Evolutionary conservation across 2,329 filamentous ascomycete species (phyloP).

Genomic region (Paraphaeosphaeria sporulosa): DNA sequence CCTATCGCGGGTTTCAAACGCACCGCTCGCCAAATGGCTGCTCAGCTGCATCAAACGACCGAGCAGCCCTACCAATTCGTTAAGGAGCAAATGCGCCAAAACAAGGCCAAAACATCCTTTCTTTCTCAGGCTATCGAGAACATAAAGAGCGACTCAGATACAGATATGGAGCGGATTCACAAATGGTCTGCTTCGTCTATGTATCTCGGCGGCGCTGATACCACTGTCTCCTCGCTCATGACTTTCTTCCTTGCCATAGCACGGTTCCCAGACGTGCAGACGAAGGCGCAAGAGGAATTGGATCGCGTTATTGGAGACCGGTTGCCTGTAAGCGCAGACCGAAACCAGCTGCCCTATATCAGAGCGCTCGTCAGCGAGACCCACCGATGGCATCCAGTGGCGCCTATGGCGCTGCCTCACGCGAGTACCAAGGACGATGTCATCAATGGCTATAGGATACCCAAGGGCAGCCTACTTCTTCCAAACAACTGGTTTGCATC

Average conservation of each 20-base stretch:
- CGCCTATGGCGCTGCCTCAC: conserved; percentile 44
- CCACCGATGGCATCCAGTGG: conserved; percentile 50
- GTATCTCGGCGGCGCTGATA: conserved; percentile 55
- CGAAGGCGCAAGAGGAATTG: conserved; percentile 57
- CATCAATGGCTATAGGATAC: conserved; percentile 50
- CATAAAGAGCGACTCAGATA: conserved; percentile 22
- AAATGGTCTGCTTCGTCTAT: conserved; percentile 53
- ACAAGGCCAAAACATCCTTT: conserved; percentile 43
- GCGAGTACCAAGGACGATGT: conserved; percentile 42
- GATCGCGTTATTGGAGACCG: conserved; percentile 58
- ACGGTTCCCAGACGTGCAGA: conserved; percentile 57
- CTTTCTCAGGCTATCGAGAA: conserved; percentile 49
- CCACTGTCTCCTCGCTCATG: conserved; percentile 52
- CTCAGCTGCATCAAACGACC: conserved; percentile 29
- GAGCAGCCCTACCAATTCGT: conserved; percentile 53
- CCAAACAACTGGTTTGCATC: conserved; percentile 46
- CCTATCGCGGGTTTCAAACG: conserved; percentile 55
- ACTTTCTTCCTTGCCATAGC: conserved; percentile 62
- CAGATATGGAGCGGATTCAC: conserved; percentile 38
- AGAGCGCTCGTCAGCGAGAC: conserved; percentile 49
- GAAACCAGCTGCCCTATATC: conserved; percentile 50
- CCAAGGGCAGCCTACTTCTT: conserved; percentile 48
- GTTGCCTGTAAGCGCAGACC: conserved; percentile 58
- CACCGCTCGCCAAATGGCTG: conserved; percentile 43
- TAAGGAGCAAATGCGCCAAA: conserved; percentile 44